These are phyloP conservation scores for Chlamydomonas eustigma DNA, from an alignment of 139 green algal genomes.

Conservation along the genomic window DNA sequence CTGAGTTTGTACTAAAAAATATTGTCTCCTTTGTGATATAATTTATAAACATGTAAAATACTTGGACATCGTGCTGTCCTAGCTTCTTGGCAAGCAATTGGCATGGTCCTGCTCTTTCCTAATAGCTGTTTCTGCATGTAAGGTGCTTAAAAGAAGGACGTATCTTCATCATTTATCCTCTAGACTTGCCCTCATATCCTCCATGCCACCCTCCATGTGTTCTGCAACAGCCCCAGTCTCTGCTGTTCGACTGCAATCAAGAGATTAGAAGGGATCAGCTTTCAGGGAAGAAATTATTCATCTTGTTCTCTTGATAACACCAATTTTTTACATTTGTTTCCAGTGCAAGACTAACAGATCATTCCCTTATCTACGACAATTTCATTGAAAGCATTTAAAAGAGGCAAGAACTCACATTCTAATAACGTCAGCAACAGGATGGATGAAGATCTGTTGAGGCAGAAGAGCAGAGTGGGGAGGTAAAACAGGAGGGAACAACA, in stretches of 20 bases:
- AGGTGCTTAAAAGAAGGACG: too few species aligned
- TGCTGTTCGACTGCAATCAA: conserved; percentile 68
- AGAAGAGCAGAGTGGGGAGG: too few species aligned
- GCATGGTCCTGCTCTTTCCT: neutral
- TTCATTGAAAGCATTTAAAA: neutral
- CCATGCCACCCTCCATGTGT: conserved; percentile 72
- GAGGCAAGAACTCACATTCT: conserved; percentile 49
- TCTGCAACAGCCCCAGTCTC: conserved; percentile 73
- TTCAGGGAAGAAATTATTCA: too few species aligned
- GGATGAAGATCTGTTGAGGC: conserved; percentile 62
- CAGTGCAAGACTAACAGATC: too few species aligned
- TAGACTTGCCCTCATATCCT: conserved; percentile 32
- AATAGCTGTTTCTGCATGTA: neutral
- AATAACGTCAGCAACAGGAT: conserved; percentile 78
- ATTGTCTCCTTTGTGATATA: too few species aligned
- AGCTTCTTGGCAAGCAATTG: neutral
- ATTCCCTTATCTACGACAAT: neutral
- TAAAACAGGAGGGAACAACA: too few species aligned
- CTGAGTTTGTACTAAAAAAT: too few species aligned
- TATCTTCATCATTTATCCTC: neutral
- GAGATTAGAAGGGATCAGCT: too few species aligned
- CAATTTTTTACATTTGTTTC: too few species aligned
- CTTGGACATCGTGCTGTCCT: too few species aligned
- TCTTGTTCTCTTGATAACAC: too few species aligned
- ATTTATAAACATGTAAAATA: too few species aligned